Conservation (phyloP, 352 stramenopile genomes). For the Pelagophyceae sp. region DNA sequence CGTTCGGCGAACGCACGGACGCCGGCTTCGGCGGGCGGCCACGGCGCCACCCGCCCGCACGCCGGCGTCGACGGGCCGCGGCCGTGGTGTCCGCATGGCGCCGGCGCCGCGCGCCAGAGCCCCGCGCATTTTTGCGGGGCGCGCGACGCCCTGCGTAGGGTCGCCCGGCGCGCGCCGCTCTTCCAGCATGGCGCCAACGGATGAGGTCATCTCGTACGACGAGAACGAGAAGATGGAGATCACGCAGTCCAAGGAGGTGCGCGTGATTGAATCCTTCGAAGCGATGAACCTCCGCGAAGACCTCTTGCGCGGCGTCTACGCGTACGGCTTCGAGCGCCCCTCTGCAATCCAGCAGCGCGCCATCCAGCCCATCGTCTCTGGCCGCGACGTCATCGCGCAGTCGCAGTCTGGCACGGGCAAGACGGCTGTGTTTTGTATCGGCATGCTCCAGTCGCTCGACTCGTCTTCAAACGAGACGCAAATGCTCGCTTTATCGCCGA, state of each 20-base stretch:
- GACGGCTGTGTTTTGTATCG: slow-evolving; percentile 89
- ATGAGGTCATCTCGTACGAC: slow-evolving; percentile 22
- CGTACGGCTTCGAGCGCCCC: slow-evolving; percentile 89
- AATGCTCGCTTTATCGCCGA: slow-evolving; percentile 87
- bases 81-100: no score
- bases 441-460: slow-evolving; percentile 82
- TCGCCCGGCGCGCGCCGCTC: no score
- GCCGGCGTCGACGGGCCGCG: no score
- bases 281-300: slow-evolving; percentile 80
- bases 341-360: slow-evolving; percentile 95
- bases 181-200: no score
- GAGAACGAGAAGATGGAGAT: slow-evolving; percentile 66
- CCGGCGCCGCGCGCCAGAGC: no score
- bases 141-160: no score
- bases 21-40: no score
- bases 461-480: slow-evolving; percentile 79
- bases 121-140: no score
- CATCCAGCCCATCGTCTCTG: slow-evolving; percentile 88
- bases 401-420: slow-evolving; percentile 84
- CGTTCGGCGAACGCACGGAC: no score
- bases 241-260: slow-evolving; percentile 53
- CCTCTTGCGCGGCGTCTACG: slow-evolving; percentile 74
- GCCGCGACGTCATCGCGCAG: slow-evolving; percentile 92
- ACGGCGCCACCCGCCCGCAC: no score
- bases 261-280: slow-evolving; percentile 72